Evolutionary conservation across 2,329 filamentous ascomycete genomes (phyloP).

Genomic region (Xylariaceae sp.): DNA sequence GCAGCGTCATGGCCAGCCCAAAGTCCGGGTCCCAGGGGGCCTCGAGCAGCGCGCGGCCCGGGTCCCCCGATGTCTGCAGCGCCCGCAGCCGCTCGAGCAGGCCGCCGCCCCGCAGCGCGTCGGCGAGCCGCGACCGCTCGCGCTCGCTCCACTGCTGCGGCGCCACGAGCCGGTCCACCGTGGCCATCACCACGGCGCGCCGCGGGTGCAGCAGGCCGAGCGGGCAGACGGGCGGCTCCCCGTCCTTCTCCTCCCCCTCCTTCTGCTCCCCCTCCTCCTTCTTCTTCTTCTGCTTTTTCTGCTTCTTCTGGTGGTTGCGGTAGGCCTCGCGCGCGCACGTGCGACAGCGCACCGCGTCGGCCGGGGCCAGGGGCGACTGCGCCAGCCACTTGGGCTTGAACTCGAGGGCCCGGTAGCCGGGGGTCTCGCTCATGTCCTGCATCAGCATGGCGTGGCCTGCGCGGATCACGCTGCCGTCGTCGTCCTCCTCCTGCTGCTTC

Average conservation of each 20-base stretch:
- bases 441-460: constrained; percentile 62
- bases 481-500: constrained; percentile 26
- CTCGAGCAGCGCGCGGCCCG: constrained; percentile 34
- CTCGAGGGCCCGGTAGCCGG: constrained; percentile 46
- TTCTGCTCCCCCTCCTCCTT: constrained; percentile 18
- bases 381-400: constrained; percentile 82
- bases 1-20: constrained; percentile 68
- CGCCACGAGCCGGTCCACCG: constrained; percentile 30
- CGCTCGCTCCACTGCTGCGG: constrained; percentile 22
- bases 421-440: constrained; percentile 58
- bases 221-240: constrained; percentile 48
- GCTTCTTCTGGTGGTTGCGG: constrained; percentile 37
- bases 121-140: constrained; percentile 25
- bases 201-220: constrained; percentile 52
- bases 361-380: constrained; percentile 66
- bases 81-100: constrained; percentile 30
- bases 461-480: constrained; percentile 42
- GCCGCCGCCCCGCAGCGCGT: constrained; percentile 30
- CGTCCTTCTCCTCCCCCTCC: neutral
- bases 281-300: constrained; percentile 28
- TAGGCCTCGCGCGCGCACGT: constrained; percentile 56
- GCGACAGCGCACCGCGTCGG: constrained; percentile 56
- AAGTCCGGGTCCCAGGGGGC: constrained; percentile 38
- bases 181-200: constrained; percentile 34
- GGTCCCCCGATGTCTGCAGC: constrained; percentile 32